Conservation (phyloP, 106 monocot species). For the Gastrodia elata region DNA sequence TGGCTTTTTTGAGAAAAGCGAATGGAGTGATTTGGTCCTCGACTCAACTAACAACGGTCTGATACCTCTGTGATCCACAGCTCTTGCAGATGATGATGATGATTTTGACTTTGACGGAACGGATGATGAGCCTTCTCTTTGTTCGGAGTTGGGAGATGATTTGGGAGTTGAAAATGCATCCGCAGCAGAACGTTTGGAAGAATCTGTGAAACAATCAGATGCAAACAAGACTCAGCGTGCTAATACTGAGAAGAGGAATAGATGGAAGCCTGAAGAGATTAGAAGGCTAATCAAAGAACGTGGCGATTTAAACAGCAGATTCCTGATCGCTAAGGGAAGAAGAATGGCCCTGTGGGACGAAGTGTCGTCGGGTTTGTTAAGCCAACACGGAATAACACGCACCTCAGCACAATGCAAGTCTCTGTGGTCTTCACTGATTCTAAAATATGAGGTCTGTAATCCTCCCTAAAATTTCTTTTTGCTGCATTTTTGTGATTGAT, state of each 20-base stretch:
- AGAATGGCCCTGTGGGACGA: slow-evolving; percentile 98
- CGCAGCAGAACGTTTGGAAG: slow-evolving; percentile 10
- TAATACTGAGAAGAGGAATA: slow-evolving; percentile 46
- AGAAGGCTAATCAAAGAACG: slow-evolving; percentile 66
- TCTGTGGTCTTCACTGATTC: slow-evolving; percentile 90
- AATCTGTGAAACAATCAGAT: slow-evolving; percentile 10
- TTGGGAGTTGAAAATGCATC: slow-evolving; percentile 21
- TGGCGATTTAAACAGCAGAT: slow-evolving; percentile 58
- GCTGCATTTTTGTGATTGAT: neutral
- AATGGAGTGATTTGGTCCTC: neutral
- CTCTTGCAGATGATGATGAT: slow-evolving; percentile 31
- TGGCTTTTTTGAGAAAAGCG: too few species aligned
- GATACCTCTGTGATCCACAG: neutral
- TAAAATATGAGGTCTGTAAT: slow-evolving; percentile 82
- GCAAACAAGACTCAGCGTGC: slow-evolving; percentile 3
- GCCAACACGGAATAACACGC: slow-evolving; percentile 57
- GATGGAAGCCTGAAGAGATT: slow-evolving; percentile 96
- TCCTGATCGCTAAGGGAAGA: slow-evolving; percentile 59
- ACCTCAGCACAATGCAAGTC: slow-evolving; percentile 91
- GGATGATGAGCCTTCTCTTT: slow-evolving; percentile 15
- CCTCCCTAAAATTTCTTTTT: neutral
- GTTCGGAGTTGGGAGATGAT: slow-evolving; percentile 15
- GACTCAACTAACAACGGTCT: neutral
- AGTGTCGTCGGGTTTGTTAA: slow-evolving; percentile 44
- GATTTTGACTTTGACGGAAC: slow-evolving; percentile 17